Evolutionary conservation across 2,329 filamentous ascomycete species (phyloP), one percentile per base, ranked within the genome.

Genomic region (Aspergillus fischeri): DNA sequence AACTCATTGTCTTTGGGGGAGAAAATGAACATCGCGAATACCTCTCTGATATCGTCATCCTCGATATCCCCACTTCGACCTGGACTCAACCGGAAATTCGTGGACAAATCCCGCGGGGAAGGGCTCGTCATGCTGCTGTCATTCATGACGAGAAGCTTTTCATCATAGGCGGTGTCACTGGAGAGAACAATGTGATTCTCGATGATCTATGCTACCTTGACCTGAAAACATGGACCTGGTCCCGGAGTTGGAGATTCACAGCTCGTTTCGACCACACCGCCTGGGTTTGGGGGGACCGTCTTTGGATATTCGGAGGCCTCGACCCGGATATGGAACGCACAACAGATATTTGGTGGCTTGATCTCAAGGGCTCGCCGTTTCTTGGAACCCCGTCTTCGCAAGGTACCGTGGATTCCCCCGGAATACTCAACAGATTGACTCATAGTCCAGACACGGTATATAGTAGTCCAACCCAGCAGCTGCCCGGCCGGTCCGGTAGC

Each of bases 11-110:
- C 1, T 99, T 97, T 70, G 94, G 94, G 56, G 94, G 94, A 63
- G 94, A 99, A 78, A 99, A 99, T 75, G 94, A 99, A 73, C 94
- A 97, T 70, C 86, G 92, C 64, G 92, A 92, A 56, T 96, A 97
- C 72, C 86, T 99, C 11, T 95, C 92, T 50, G 94, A 99, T 72
- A 85, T 99, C 24, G 95, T 97, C 62, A 88, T 99, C 52, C 96
- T 99, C 71, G 92, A 99, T 72, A 85, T 99, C 57, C 90, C 92
- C 71, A 94, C 91, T 0, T 92, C 93, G 38, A 89, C 95, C 70
- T 99, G 94, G 94, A 95, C 91, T 6, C 92, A 96, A 67, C 94
- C 94, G 11, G 86, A 92, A 62, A 87, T 97, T 21, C 85, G 86
- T 45, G 94, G 94, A 1, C 88, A 89, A 0, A 83, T 94, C 28